Base-by-base conservation (phyloP, 768 basidiomycete genomes). In the Auriscalpium vulgare region DNA sequence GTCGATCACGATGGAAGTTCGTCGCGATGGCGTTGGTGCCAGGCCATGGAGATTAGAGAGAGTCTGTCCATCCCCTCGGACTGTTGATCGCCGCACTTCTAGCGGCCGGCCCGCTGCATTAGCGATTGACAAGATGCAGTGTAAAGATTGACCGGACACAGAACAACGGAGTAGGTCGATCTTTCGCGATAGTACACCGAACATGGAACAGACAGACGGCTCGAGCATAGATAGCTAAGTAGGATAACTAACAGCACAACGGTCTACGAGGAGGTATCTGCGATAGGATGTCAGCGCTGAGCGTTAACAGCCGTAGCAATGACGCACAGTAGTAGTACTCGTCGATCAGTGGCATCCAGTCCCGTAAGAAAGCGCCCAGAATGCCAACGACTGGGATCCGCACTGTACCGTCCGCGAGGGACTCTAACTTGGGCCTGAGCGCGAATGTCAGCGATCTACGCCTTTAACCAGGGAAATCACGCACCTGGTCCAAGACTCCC, bases 281-380 rank as follows among this genome's bases (percentile, higher is more conserved):
- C 19, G 29, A 49, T 45, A 50, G 37, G 37, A 44, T 17, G 23
- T 35, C 14, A 35, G 14, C 10, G 21, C 9, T 16, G 10, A 2
- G 17, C 38, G 34, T 34, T 10, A 19, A 45, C 43, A 16, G 43
- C 43, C 10, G 37, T 37, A 29, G 14, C 19, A 38, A n/a, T 23
- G 38, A 77, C 91, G 58, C 65, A 91, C 91, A 93, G 76, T 93
- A 93, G 74, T 93, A 85, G 72, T 93, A 93, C 66, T 89, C 88
- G 67, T 93, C 83, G 58, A 93, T 88, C 67, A 93, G 72, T 17
- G 90, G 91, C 60, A 93, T 82, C 91, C 91, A 93, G 64, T 91
- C 90, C 60, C 82, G 84, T 56, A 90, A 67, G 56, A 93, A 71
- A 23, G 83, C 80, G 60, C 88, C 76, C 43, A 90, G 69, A 49